Base-by-base conservation (phyloP, 805 yeast genomes). In the Hanseniaspora mollemarum region DNA sequence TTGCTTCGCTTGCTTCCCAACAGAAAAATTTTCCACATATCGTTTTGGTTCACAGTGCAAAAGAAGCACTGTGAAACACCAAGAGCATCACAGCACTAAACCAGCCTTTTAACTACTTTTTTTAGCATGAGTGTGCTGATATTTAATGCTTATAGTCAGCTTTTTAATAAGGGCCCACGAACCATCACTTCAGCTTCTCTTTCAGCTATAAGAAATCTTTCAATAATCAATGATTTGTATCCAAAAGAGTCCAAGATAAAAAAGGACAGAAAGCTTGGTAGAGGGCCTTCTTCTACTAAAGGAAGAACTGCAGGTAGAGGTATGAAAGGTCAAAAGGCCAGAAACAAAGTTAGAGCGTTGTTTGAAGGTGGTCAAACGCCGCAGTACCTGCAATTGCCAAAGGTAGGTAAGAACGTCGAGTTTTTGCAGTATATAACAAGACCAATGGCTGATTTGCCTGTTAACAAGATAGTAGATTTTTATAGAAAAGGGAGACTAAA, bases 301-400 rank as follows among this genome's bases (percentile, higher is more conserved):
- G 98, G 98, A 71, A 88, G 90, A 67, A 92, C 97, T 3, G 79
- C 96, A 6, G 95, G 95, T 44, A 76, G 97, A 66, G 98, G 98
- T 73, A 95, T 86, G 62, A 92, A 92, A 70, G 98, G 98, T 78
- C 97, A 90, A 66, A 90, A 90, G 70, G 96, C 97, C 10, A 78
- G 97, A 68, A 84, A 90, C 35, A 77, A 81, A 38, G 90, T 90
- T 28, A 90, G 87, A 52, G 77, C 83, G 53, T 86, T 94, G 90
- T 87, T 90, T 64, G 98, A 92, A 72, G 98, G 98, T 78, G 97
- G 98, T 64, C 98, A 92, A 65, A 92, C 97, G 1, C 97, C 96
- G 24, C 78, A 82, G 62, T 78, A 79, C 66, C 76, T 83, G 66
- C 70, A 83, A 57, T 80, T 86, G 67, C 95, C 96, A 57, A 90